Evolutionary conservation across 306 rosid genomes (phyloP), one percentile per base, ranked within the genome.

Genomic region (Hippophae rhamnoides): DNA sequence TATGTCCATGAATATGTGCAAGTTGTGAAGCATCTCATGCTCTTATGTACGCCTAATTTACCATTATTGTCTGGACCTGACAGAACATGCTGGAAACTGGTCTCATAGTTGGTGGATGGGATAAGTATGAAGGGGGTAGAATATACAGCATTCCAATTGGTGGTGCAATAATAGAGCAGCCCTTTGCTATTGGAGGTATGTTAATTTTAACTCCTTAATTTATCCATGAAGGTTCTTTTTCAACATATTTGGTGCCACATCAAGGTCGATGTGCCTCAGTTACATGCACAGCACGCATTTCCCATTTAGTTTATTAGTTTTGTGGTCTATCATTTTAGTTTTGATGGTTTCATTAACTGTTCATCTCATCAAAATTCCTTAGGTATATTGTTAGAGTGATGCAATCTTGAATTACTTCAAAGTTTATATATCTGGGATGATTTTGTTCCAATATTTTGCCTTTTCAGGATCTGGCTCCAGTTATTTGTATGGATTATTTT

Each of bases 51-150:
- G 3, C 38, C 38, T 1, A 18, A 18, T 14, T 54, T 41, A 53
- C 12, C 47, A 52, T 60, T 50, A 67, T 61, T 43, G 49, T 72
- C 26, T 79, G 48, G 23, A 62, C 57, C 25, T 77, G 71, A 69
- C 96, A 92, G 98, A 76, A 87, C 70, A 72, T 74, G 76, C 57
- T 92, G 38, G 81, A 87, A 76, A 85, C 98, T 62, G 98, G 98
- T 25, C 66, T 92, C 67, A 92, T 92, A 54, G 84, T 92, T 69
- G 98, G 98, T 52, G 98, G 98, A 43, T 92, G 96, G 98, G 98
- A 92, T 80, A 92, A 92, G 74, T 80, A 92, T 13, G 87, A 92
- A 72, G 98, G 98, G 47, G 96, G 98, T 10, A 86, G 84, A 72
- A 88, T 93, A 59, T 93, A 56, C 69, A 95, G 94, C 59, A 68